These are phyloP conservation scores for Spinellus fusiger DNA, from an alignment of 192 early-diverging fungal species.

Conservation along the genomic window DNA sequence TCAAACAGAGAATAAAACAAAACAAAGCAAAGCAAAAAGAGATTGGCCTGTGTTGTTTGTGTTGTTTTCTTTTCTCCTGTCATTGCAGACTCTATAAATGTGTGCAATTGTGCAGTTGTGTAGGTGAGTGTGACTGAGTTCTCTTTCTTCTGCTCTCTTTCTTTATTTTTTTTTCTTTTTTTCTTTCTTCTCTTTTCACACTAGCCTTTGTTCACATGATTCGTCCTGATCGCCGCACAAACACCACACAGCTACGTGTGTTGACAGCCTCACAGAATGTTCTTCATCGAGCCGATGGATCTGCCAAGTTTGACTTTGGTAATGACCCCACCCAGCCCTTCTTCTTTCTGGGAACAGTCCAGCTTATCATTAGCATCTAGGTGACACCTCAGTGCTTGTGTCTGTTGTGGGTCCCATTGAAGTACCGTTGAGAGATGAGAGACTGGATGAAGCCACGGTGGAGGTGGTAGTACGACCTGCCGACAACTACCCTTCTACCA, in stretches of 20 bases:
- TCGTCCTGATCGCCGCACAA: slow-evolving; percentile 48
- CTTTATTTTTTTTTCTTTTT: too few species aligned
- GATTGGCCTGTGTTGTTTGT: too few species aligned
- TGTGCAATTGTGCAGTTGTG: too few species aligned
- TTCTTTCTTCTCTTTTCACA: neutral
- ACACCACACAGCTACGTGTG: slow-evolving; percentile 61
- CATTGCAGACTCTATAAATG: too few species aligned
- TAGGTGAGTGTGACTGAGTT: too few species aligned
- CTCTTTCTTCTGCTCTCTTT: too few species aligned
- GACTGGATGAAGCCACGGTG: slow-evolving; percentile 79
- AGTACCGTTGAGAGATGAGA: slow-evolving; percentile 80
- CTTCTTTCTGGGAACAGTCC: neutral
- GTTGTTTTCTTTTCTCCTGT: too few species aligned
- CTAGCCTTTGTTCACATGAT: slow-evolving; percentile 16
- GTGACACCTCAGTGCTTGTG: slow-evolving; percentile 64
- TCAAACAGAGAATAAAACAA: neutral
- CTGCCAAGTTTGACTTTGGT: slow-evolving; percentile 77
- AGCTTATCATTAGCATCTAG: slow-evolving; percentile 26
- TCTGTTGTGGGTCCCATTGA: slow-evolving; percentile 86
- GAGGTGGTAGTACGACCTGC: slow-evolving; percentile 74
- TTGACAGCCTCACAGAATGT: slow-evolving; percentile 60
- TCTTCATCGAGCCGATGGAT: slow-evolving; percentile 78
- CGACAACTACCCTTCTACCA: slow-evolving; percentile 51
- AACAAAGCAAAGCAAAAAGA: neutral
- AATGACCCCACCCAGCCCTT: slow-evolving; percentile 4